Evolutionary conservation across 345 rosid species (phyloP).

Genomic region (Moricandia moricandioides): DNA sequence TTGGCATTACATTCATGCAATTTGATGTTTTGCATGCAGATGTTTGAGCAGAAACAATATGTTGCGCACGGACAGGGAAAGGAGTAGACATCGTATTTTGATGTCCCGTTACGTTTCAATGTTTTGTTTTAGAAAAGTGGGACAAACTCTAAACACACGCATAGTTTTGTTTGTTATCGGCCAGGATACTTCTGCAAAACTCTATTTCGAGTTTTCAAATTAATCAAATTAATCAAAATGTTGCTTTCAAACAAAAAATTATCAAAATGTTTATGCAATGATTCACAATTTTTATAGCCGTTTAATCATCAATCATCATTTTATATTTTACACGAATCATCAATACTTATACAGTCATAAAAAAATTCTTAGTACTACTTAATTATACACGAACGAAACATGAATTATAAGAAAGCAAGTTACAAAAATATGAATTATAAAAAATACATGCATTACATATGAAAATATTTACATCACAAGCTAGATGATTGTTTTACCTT

Average conservation of each 20-base stretch:
- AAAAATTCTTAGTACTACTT: no score
- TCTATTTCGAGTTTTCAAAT: not conserved
- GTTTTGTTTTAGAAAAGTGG: not conserved
- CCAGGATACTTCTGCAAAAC: not conserved
- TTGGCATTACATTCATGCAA: slow-evolving; percentile 19
- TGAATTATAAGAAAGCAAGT: no score
- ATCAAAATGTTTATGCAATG: not conserved
- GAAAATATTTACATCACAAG: not conserved
- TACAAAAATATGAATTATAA: no score
- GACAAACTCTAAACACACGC: not conserved
- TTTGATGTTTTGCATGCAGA: not conserved
- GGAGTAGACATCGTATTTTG: not conserved
- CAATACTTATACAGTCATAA: no score
- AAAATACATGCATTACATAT: not conserved
- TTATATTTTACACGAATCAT: no score
- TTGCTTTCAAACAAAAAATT: no score
- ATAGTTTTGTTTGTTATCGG: not conserved
- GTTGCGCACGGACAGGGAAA: not conserved
- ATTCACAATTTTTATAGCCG: not conserved
- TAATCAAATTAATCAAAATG: no score
- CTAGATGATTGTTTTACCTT: not conserved
- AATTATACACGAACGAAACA: no score
- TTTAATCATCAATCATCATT: not conserved
- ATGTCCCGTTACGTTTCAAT: slow-evolving; percentile 1
- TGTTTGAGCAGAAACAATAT: slow-evolving; percentile 4